Evolutionary conservation across 495 filamentous ascomycete genomes (phyloP).

Genomic region (Rostrohypoxylon terebratum): DNA sequence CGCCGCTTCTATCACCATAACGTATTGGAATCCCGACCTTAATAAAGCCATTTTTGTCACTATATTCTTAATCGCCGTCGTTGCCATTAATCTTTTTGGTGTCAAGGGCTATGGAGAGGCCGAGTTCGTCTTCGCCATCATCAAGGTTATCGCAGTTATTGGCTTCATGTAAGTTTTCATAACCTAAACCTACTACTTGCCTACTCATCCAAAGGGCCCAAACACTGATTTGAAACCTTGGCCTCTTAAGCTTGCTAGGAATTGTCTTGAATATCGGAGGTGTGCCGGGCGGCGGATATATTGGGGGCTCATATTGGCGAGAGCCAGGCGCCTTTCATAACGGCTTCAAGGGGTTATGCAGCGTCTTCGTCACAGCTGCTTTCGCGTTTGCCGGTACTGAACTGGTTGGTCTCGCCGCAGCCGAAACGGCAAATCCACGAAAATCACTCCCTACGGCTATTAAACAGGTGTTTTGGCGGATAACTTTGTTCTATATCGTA

Average conservation of each 20-base stretch:
- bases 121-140: constrained; percentile 85
- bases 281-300: constrained; percentile 77
- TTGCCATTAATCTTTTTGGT: constrained; percentile 86
- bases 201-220: background rate
- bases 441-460: constrained; percentile 87
- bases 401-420: constrained; percentile 90
- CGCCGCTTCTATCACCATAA: constrained; percentile 86
- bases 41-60: constrained; percentile 86
- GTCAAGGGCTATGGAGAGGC: constrained; percentile 91
- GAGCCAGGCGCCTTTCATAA: constrained; percentile 89
- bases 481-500: constrained; percentile 86
- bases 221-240: constrained; percentile 37
- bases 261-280: constrained; percentile 85
- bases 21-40: constrained; percentile 79
- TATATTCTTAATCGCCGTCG: constrained; percentile 79
- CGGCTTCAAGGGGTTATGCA: constrained; percentile 95
- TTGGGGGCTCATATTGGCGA: constrained; percentile 87
- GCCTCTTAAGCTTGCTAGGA: constrained; percentile 71
- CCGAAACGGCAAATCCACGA: constrained; percentile 86
- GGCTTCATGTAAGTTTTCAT: constrained; percentile 78
- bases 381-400: constrained; percentile 95
- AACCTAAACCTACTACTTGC: constrained; percentile 20
- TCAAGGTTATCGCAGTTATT: constrained; percentile 89
- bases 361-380: constrained; percentile 91
- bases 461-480: constrained; percentile 97